Evolutionary conservation across 768 basidiomycete genomes (phyloP), one percentile per base, ranked within the genome.

Genomic region (Jaapia argillacea): DNA sequence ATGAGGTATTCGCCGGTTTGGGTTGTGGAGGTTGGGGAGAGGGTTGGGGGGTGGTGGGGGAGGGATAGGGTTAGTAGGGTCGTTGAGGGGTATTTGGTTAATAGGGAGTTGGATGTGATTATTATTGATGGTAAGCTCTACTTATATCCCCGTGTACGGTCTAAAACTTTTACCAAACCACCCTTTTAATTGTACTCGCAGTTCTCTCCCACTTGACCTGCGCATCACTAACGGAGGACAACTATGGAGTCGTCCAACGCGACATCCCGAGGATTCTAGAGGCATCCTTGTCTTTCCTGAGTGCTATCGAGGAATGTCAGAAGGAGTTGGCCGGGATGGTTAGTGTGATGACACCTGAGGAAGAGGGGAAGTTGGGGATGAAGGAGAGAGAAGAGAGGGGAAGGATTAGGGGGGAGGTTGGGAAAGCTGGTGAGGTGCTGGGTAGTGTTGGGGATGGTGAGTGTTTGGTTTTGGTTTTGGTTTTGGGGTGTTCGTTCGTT

Each of bases 251-350:
- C 25, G 85, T 90, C 10, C 90, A 92, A 57, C 70, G 84, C 7
- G 90, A 92, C 55, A 85, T 89, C 16, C 83, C 88, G 0, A 79
- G 76, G 46, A 77, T 89, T 23, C 58, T 93, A 2, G 89, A 93
- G 58, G 82, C 83, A 0, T 64, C 91, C 49, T 56, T 84, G 10
- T 71, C 72, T 0, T 84, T 81, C 64, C 68, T 88, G 16, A 56
- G 59, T 1, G 82, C 76, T 1, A 59, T 89, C 16, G 87, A 90
- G 50, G 70, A 71, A 24, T 81, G 81, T 45, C 74, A 77, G 44
- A 56, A 51, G 1, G 76, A 81, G 51, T 58, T 88, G 23, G 62
- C 60, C 43, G 60, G 65, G 3, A 50, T 61, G 18, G 64, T 62
- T 14, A n/a, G 28, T 10, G 10, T 28, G 14, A 0, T 36, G 40